phyloP scores from a whole-genome alignment of 2,329 filamentous ascomycete genomes.

The Microsporum audouinii region DNA sequence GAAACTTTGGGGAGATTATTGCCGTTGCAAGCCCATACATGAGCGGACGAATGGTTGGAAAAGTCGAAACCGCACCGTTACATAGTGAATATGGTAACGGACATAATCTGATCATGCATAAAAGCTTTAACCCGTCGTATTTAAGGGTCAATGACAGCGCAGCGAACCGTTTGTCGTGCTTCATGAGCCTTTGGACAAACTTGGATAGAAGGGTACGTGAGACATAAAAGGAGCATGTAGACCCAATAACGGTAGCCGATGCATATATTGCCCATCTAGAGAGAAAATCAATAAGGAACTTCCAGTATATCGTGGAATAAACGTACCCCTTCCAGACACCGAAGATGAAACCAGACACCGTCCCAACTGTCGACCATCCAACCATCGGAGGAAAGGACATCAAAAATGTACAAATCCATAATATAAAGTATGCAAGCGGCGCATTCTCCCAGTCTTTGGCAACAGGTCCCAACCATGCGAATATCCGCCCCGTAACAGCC shows the following conservation, averaged over 20 bases:
- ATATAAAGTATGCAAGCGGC: conserved; percentile 58
- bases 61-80: conserved; percentile 88
- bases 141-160: conserved; percentile 80
- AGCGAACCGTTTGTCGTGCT: conserved; percentile 73
- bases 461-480: conserved; percentile 59
- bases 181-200: conserved; percentile 71
- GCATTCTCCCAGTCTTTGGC: conserved; percentile 67
- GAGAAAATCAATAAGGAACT: conserved; percentile 43
- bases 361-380: conserved; percentile 70
- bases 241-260: conserved; percentile 65
- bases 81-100: conserved; percentile 85
- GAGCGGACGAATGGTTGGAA: conserved; percentile 69
- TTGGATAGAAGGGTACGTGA: conserved; percentile 65
- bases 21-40: conserved; percentile 74
- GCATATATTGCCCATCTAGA: conserved; percentile 73
- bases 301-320: conserved; percentile 26
- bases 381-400: conserved; percentile 80
- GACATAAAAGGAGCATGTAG: conserved; percentile 65
- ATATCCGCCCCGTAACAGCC: conserved; percentile 68
- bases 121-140: conserved; percentile 74
- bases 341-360: conserved; percentile 59
- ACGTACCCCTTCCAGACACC: conserved; percentile 60
- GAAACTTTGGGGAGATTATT: conserved; percentile 69
- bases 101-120: conserved; percentile 85
- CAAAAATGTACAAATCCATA: conserved; percentile 62